Evolutionary conservation across 345 rosid genomes (phyloP).

Genomic region (Eutrema heterophyllum): DNA sequence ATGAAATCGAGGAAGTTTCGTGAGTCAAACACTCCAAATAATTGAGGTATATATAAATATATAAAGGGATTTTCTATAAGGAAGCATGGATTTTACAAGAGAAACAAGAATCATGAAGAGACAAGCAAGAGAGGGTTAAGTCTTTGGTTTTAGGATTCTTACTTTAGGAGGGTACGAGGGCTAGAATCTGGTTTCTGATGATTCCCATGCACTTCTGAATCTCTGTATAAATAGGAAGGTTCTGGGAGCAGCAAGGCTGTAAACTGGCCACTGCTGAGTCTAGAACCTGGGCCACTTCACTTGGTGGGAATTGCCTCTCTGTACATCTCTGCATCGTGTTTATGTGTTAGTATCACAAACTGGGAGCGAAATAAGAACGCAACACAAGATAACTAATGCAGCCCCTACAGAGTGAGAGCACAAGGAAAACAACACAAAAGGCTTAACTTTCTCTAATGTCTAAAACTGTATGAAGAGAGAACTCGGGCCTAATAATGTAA

Average conservation of each 20-base stretch:
- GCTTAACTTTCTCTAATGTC: neutral
- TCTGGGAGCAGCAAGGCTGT: constrained; percentile 72
- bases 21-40: constrained; percentile 15
- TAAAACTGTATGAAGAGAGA: neutral
- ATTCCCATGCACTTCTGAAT: constrained; percentile 90
- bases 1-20: neutral
- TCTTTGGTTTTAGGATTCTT: constrained; percentile 19
- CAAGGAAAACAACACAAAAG: neutral
- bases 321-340: constrained; percentile 67
- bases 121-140: constrained; percentile 3
- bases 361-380: neutral
- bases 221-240: constrained; percentile 74
- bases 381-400: constrained; percentile 14
- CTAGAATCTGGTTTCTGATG: constrained; percentile 63
- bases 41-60: constrained; percentile 15
- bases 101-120: constrained; percentile 11
- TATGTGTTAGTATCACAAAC: constrained; percentile 3
- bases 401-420: neutral
- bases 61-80: constrained; percentile 5
- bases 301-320: constrained; percentile 75
- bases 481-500: neutral
- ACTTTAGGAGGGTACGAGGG: constrained; percentile 48
- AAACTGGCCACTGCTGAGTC: constrained; percentile 70
- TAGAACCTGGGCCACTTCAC: constrained; percentile 71
- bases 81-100: constrained; percentile 20